Conservation (phyloP, 1,284 basidiomycete species). For the Serendipita sp. region DNA sequence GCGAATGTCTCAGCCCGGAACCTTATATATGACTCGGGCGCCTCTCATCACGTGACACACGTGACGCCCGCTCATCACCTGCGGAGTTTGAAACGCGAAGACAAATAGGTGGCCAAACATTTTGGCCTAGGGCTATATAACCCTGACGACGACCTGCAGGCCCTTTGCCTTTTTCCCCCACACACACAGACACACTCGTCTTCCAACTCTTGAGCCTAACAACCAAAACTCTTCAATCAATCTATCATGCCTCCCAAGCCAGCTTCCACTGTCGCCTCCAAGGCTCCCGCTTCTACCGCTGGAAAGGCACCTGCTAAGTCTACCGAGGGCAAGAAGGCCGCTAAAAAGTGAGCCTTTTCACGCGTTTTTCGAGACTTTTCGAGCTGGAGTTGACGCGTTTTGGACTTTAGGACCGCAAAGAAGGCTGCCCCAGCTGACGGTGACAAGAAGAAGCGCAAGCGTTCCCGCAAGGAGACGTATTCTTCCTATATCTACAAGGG, state of each 20-base stretch:
- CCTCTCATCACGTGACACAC: slow-evolving; percentile 12
- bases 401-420: neutral
- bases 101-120: slow-evolving; percentile 10
- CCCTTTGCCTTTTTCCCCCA: slow-evolving; percentile 9
- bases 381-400: neutral
- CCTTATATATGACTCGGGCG: slow-evolving; percentile 12
- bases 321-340: slow-evolving; percentile 56
- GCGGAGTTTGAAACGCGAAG: slow-evolving; percentile 14
- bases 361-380: neutral
- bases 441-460: slow-evolving; percentile 20
- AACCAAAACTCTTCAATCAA: neutral
- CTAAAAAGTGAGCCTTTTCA: slow-evolving; percentile 44
- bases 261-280: slow-evolving; percentile 59
- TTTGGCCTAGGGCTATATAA: neutral
- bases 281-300: slow-evolving; percentile 65
- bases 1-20: slow-evolving; percentile 12
- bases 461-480: slow-evolving; percentile 22
- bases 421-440: neutral
- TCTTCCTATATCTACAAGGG: slow-evolving; percentile 25
- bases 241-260: slow-evolving; percentile 59
- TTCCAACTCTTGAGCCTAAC: slow-evolving; percentile 9
- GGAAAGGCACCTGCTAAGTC: slow-evolving; percentile 63
- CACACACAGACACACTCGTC: neutral
- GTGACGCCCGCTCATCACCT: slow-evolving; percentile 9
- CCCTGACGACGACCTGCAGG: neutral